Evolutionary conservation across 2,329 filamentous ascomycete species (phyloP).

Genomic region (Nothophaeocryptopus gaeumannii): DNA sequence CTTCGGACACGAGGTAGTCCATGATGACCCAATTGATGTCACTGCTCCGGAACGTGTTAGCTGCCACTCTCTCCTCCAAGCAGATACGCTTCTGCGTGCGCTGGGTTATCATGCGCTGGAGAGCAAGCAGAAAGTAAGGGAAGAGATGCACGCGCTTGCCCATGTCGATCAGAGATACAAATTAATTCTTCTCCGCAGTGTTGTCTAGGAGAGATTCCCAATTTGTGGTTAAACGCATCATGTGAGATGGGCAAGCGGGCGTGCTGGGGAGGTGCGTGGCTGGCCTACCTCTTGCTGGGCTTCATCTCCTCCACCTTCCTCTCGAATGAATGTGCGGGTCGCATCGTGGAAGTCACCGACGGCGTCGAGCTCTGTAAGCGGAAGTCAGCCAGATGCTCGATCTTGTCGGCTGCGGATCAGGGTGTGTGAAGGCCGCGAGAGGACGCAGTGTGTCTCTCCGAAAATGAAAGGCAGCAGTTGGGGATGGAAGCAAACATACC

Average conservation of each 20-base stretch:
- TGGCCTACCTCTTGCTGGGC: constrained; percentile 71
- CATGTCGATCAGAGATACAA: constrained; percentile 63
- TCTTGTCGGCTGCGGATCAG: too few species aligned
- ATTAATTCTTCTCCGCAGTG: constrained; percentile 85
- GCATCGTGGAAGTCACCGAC: constrained; percentile 62
- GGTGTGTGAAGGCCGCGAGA: too few species aligned
- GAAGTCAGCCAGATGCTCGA: too few species aligned
- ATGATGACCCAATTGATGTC: constrained; percentile 94
- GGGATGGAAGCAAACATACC: too few species aligned
- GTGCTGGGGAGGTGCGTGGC: constrained; percentile 1
- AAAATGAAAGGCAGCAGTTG: too few species aligned
- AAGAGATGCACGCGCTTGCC: constrained; percentile 5
- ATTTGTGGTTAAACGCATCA: constrained; percentile 85
- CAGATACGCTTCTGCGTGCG: constrained; percentile 3
- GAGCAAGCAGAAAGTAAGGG: background rate
- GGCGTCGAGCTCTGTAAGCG: constrained; percentile 57
- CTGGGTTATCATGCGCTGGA: constrained; percentile 1
- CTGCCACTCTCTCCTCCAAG: constrained; percentile 4
- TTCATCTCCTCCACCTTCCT: constrained; percentile 79
- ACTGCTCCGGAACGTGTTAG: constrained; percentile 50
- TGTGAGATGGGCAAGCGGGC: constrained; percentile 50
- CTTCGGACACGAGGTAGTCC: constrained; percentile 94
- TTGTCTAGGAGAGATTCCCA: constrained; percentile 99
- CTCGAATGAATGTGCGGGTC: constrained; percentile 72
- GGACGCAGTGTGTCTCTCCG: too few species aligned